Evolutionary conservation across 2,329 filamentous ascomycete species (phyloP).

Genomic region (Elsinoe necatrix): DNA sequence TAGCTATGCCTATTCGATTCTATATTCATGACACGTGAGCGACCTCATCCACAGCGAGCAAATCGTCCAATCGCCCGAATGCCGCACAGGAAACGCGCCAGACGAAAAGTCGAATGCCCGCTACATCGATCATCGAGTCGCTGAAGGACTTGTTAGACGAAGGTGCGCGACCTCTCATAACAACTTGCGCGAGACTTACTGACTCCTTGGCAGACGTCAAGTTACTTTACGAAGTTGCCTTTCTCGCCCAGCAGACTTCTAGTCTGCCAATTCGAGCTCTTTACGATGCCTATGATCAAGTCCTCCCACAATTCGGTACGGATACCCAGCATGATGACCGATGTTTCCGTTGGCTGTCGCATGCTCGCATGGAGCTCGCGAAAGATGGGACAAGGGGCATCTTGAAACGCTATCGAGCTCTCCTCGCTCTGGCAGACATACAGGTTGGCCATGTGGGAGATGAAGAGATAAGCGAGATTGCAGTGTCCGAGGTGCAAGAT

Average conservation of each 20-base stretch:
- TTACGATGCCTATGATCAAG: slow-evolving; percentile 69
- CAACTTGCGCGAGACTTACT: slow-evolving; percentile 1
- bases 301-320: slow-evolving; percentile 62
- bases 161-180: slow-evolving; percentile 25
- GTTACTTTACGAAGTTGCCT: slow-evolving; percentile 68
- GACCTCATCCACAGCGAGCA: neutral
- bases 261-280: slow-evolving; percentile 66
- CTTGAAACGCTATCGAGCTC: slow-evolving; percentile 59
- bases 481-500: neutral
- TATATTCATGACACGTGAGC: neutral
- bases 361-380: slow-evolving; percentile 48
- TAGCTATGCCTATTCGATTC: neutral
- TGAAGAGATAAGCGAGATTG: slow-evolving; percentile 8
- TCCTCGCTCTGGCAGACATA: slow-evolving; percentile 63
- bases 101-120: slow-evolving; percentile 34
- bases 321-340: slow-evolving; percentile 66
- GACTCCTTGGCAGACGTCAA: slow-evolving; percentile 56
- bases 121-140: slow-evolving; percentile 24
- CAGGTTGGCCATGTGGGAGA: slow-evolving; percentile 50
- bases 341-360: slow-evolving; percentile 70
- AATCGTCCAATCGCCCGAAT: slow-evolving; percentile 26
- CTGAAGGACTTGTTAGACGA: slow-evolving; percentile 35
- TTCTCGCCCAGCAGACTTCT: slow-evolving; percentile 58
- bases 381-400: slow-evolving; percentile 47
- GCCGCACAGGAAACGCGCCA: slow-evolving; percentile 34